phyloP scores from a whole-genome alignment of 176 grass and related monocot genomes.

The Cymbopogon citratus region DNA sequence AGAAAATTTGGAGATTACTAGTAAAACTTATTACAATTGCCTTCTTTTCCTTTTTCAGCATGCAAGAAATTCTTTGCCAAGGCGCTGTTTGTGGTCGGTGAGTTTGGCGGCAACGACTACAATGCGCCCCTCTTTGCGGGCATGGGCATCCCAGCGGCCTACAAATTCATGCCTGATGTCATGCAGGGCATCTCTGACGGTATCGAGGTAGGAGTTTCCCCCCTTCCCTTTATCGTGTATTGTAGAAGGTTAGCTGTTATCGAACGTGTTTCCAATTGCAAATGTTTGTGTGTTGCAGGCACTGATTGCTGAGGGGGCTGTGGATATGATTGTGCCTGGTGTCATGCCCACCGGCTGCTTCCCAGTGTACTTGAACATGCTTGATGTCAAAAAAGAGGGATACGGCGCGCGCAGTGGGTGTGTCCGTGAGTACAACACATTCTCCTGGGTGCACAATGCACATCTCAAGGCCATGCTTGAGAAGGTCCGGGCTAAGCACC shows the following conservation, averaged over 20 bases:
- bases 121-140: constrained; percentile 62
- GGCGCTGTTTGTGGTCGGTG: constrained; percentile 67
- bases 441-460: constrained; percentile 71
- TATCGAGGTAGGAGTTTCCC: constrained; percentile 42
- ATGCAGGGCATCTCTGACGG: constrained; percentile 64
- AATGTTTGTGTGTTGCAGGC: constrained; percentile 37
- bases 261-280: not conserved
- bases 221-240: not conserved
- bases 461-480: constrained; percentile 50
- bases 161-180: constrained; percentile 73
- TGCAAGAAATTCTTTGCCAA: constrained; percentile 67
- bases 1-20: not conserved
- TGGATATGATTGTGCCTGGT: constrained; percentile 85
- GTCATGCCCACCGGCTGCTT: constrained; percentile 87
- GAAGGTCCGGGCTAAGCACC: constrained; percentile 63
- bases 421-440: constrained; percentile 59
- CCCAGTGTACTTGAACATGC: constrained; percentile 61
- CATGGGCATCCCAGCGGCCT: constrained; percentile 49
- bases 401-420: constrained; percentile 59
- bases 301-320: constrained; percentile 77
- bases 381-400: constrained; percentile 28
- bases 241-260: not conserved
- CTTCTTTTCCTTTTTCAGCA: constrained; percentile 20
- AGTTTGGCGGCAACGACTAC: constrained; percentile 91
- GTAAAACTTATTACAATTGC: not conserved